phyloP scores from a whole-genome alignment of 192 early-diverging fungal species.

The Linnemannia exigua region DNA sequence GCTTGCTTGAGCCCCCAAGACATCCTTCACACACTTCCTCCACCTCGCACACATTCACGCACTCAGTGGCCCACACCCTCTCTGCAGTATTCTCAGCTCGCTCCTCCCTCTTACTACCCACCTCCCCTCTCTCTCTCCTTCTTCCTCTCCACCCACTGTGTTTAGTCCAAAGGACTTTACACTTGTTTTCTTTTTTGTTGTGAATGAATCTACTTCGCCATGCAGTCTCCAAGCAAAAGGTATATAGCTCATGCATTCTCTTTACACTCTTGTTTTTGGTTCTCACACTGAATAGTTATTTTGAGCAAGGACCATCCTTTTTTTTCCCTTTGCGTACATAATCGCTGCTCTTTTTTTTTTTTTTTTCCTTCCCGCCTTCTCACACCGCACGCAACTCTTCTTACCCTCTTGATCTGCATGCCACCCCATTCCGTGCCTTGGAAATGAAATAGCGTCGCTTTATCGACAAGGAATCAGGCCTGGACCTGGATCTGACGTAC shows the following conservation, averaged over 20 bases:
- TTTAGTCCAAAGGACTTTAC: not conserved
- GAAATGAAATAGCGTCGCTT: constrained; percentile 43
- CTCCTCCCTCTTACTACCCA: not conserved
- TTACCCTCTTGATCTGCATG: not conserved
- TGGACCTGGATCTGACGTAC: constrained; percentile 64
- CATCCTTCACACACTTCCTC: not conserved
- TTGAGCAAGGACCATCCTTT: not conserved
- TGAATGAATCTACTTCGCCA: constrained; percentile 53
- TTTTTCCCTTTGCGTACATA: not conserved
- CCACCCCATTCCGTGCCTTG: not conserved
- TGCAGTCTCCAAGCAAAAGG: constrained; percentile 54
- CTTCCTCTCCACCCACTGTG: not conserved
- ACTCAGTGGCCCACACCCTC: not conserved
- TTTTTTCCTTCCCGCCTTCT: not conserved
- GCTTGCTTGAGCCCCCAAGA: not conserved
- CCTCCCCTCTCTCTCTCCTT: not conserved
- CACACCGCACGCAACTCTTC: not conserved
- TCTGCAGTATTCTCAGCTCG: not conserved
- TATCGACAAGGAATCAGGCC: constrained; percentile 52
- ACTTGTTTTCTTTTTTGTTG: not conserved
- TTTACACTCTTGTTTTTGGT: not conserved
- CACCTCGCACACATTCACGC: not conserved
- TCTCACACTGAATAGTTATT: not conserved
- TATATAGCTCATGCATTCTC: constrained; percentile 8
- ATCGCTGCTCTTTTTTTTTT: not conserved